Base-by-base conservation (phyloP, 1,139 yeast species). In the Taphrina populina region DNA sequence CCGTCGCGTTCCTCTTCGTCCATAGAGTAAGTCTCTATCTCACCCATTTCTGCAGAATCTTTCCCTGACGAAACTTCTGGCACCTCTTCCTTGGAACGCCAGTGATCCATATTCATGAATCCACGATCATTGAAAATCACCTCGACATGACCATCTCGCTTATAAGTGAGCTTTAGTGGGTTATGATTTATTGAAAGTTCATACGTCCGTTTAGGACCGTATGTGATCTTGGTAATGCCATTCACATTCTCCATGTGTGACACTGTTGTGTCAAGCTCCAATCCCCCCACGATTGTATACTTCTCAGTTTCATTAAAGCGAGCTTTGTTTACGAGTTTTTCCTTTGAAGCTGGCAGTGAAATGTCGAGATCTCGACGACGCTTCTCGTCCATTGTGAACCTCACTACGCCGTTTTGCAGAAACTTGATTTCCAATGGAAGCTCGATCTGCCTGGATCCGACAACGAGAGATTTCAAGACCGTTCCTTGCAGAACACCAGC, bases 31-130 rank as follows among this genome's bases (percentile, higher is more conserved):
- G 23, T 23, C n/a, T 23, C 46, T 8, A 34, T 32, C 15, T 49
- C 46, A 5, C 61, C 63, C 24, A 55, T 45, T 4, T 62, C 62
- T 4, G 69, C 66, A 32, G 74, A 73, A 2, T 69, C 68, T 20
- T 4, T 71, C 70, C 46, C 68, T 65, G 3, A 64, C n/a, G n/a
- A n/a, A n/a, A n/a, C n/a, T 64, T 3, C 66, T 64, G 23, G 36
- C 23, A 34, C 32, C 17, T 40, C 46, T n/a, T 49, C 54, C 41
- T 49, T 49, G 13, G 34, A 29, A 64, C 96, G 76, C 69, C 76
- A 78, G 64, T 90, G 97, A 68, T 92, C 99, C 27, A 84, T 62
- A 64, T 92, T 90, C 59, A 92, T 68, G 46, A 86, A 76, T 20
- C 80, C 75, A 37, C 82, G 73, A 53, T 82, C 88, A 68, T 92